Base-by-base conservation (phyloP, 768 basidiomycete genomes). In the Mycena kentingensis region DNA sequence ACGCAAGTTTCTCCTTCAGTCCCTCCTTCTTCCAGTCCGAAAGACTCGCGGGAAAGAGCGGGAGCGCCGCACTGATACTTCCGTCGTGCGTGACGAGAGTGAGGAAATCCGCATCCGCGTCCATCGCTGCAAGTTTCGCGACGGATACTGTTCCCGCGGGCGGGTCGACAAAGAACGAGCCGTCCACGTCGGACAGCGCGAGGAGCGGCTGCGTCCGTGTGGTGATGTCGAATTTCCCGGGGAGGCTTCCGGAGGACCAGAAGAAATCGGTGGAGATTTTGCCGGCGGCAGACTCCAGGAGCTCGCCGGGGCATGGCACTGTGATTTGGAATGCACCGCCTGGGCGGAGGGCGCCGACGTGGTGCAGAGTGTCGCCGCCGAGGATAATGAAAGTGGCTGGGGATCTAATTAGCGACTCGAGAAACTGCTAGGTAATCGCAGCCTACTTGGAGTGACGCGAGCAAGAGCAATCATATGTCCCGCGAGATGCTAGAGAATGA, bases 331-430 rank as follows among this genome's bases (percentile, higher is more conserved):
- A 52, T 2, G 36, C 12, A 27, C 32, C 38, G 22, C 21, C 39
- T 13, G 60, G 60, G 38, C 60, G 60, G 19, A 54, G 28, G 26
- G 52, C 41, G 16, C 60, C 60, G 11, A 41, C 47, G 51, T 58
- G 54, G 57, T 61, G 60, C n/a, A 45, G 25, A 3, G 53, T 46
- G 54, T 61, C 60, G 27, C 47, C 60, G 19, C 60, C 60, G 22
- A 58, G 47, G 15, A 53, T 10, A 18, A 58, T 44, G 48, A 61
- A 61, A 1, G 53, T 55, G 2, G 53, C n/a, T n/a, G n/a, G n/a
- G n/a, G n/a, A n/a, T n/a, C n/a, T n/a, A n/a, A n/a, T n/a, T n/a
- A n/a, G n/a, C n/a, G n/a, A n/a, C n/a, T n/a, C n/a, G n/a, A n/a
- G n/a, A n/a, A n/a, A n/a, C n/a, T n/a, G n/a, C n/a, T n/a, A n/a